Conservation (phyloP, 2,329 filamentous ascomycete genomes). For the Pseudogymnoascus sp. region DNA sequence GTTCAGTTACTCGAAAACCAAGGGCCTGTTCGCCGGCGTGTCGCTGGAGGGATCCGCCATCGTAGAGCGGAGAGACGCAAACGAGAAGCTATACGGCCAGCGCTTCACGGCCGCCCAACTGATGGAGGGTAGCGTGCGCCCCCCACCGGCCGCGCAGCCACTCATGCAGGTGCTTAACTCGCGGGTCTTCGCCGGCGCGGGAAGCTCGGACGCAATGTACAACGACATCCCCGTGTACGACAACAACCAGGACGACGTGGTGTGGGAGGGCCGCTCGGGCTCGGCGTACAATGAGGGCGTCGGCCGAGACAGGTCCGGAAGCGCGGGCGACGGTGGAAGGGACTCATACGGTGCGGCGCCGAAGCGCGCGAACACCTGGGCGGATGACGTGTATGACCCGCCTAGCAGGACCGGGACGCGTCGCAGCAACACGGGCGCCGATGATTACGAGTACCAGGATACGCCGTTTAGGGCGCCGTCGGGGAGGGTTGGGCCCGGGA, state of each 20-base stretch:
- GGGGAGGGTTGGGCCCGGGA: constrained; percentile 54
- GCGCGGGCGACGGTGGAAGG: constrained; percentile 28
- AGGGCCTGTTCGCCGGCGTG: constrained; percentile 92
- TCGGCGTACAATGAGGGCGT: constrained; percentile 63
- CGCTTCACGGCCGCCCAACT: constrained; percentile 76
- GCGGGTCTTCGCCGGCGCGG: constrained; percentile 65
- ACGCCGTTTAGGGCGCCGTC: constrained; percentile 28
- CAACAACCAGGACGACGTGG: constrained; percentile 69
- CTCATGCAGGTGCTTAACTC: constrained; percentile 81
- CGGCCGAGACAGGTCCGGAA: constrained; percentile 42
- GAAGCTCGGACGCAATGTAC: constrained; percentile 64
- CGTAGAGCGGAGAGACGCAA: constrained; percentile 91
- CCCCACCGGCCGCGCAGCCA: constrained; percentile 75
- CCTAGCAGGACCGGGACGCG: constrained; percentile 32
- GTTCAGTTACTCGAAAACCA: constrained; percentile 97
- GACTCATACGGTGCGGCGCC: constrained; percentile 46
- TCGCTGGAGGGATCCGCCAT: constrained; percentile 89
- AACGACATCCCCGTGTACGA: constrained; percentile 91
- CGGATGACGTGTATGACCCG: constrained; percentile 67
- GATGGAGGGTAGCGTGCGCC: constrained; percentile 67
- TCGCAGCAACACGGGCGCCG: constrained; percentile 35
- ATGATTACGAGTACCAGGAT: constrained; percentile 51
- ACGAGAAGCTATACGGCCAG: constrained; percentile 88
- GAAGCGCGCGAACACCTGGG: constrained; percentile 62
- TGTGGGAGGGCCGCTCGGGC: constrained; percentile 72